Evolutionary conservation across 495 filamentous ascomycete genomes (phyloP).

Genomic region (Extremus antarcticus): DNA sequence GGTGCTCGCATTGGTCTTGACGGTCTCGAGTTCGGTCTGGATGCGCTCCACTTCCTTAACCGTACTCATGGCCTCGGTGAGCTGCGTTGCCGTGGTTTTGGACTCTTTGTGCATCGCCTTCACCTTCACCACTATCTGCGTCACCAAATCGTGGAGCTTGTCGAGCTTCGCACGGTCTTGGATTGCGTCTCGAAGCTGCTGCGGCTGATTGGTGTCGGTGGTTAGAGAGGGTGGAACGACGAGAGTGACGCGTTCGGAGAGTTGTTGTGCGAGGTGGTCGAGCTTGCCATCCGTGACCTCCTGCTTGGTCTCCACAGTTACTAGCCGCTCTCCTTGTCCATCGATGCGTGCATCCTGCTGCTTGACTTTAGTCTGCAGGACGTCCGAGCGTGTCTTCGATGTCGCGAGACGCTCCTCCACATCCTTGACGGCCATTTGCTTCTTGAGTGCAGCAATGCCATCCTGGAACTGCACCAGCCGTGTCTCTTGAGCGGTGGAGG

Average conservation of each 20-base stretch:
- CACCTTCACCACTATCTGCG: neutral
- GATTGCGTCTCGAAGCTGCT: neutral
- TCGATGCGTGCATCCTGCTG: neutral
- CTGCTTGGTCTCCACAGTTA: neutral
- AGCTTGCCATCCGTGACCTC: neutral
- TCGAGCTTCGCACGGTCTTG: neutral
- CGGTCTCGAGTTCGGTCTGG: neutral
- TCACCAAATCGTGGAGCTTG: too few relatives aligned
- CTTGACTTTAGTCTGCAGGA: neutral
- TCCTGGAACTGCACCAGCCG: neutral
- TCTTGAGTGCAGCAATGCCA: neutral
- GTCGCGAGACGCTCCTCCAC: conserved; percentile 5
- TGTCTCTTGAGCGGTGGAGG: neutral
- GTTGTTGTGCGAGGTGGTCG: neutral
- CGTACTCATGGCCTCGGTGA: neutral
- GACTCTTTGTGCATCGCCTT: neutral
- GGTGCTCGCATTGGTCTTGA: neutral
- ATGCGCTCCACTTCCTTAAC: neutral
- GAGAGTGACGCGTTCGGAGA: too few relatives aligned
- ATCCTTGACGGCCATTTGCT: neutral
- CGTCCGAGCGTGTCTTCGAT: neutral
- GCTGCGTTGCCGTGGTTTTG: neutral
- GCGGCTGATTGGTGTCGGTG: too few relatives aligned
- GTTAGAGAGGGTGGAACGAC: too few relatives aligned
- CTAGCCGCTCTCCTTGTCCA: neutral